phyloP scores from a whole-genome alignment of 495 filamentous ascomycete genomes.

The Articulospora tetracladia region DNA sequence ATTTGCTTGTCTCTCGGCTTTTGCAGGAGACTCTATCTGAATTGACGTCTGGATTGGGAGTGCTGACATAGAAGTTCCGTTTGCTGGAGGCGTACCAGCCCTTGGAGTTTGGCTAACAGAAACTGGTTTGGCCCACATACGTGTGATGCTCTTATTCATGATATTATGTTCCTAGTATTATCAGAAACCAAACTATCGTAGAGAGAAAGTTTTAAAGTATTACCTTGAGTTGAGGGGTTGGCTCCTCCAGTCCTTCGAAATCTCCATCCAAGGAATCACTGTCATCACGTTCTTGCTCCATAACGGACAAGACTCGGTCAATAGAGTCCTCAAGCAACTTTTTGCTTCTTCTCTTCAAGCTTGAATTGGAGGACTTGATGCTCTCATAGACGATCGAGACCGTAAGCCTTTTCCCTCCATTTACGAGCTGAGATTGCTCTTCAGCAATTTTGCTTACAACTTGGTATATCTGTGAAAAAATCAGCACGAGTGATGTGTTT shows the following conservation, averaged over 20 bases:
- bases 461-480: slow-evolving; percentile 57
- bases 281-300: slow-evolving; percentile 60
- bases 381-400: slow-evolving; percentile 64
- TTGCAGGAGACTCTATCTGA: slow-evolving; percentile 31
- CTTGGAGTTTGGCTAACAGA: slow-evolving; percentile 26
- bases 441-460: slow-evolving; percentile 69
- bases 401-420: slow-evolving; percentile 46
- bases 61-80: slow-evolving; percentile 14
- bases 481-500: slow-evolving; percentile 6
- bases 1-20: slow-evolving; percentile 45
- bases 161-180: slow-evolving; percentile 54
- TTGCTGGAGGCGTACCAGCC: slow-evolving; percentile 17
- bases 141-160: slow-evolving; percentile 72
- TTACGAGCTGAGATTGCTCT: slow-evolving; percentile 48
- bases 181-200: background rate
- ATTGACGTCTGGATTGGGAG: slow-evolving; percentile 19
- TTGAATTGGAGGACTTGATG: slow-evolving; percentile 82
- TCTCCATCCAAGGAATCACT: slow-evolving; percentile 61
- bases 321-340: slow-evolving; percentile 78
- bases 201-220: background rate
- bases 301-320: slow-evolving; percentile 73
- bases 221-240: slow-evolving; percentile 26
- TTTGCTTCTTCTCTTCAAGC: slow-evolving; percentile 75
- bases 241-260: slow-evolving; percentile 55
- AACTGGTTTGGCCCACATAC: slow-evolving; percentile 57